Conservation (phyloP, 805 yeast genomes). For the Wickerhamomyces ciferrii region DNA sequence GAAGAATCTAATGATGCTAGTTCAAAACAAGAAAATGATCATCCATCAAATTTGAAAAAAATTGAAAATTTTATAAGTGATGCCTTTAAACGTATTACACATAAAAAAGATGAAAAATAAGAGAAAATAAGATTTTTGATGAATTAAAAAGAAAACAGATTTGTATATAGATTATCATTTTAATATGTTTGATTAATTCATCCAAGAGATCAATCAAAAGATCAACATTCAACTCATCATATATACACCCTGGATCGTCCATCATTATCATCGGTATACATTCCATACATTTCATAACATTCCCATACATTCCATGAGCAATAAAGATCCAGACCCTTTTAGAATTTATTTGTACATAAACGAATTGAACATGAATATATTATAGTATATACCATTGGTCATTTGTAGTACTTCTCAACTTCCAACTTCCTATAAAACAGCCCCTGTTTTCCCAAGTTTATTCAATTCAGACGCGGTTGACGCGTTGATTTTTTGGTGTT, state of each 20-base stretch:
- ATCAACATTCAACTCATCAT: not conserved
- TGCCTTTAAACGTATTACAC: slow-evolving; percentile 33
- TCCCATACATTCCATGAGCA: no score
- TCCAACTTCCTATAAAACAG: no score
- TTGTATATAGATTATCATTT: not conserved
- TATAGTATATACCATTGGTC: no score
- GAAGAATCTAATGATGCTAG: not conserved
- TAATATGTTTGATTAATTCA: no score
- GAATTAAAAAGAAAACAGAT: no score
- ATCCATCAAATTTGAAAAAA: slow-evolving; percentile 44
- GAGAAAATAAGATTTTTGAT: not conserved
- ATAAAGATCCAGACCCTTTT: not conserved
- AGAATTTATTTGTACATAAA: not conserved
- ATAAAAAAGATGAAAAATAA: slow-evolving; percentile 22
- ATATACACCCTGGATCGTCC: no score
- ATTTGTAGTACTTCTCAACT: no score
- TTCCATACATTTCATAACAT: not conserved
- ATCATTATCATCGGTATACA: not conserved
- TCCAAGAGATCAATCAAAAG: not conserved
- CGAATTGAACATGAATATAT: no score
- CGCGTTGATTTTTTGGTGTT: not conserved
- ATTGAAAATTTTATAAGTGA: slow-evolving; percentile 48
- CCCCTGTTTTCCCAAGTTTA: no score
- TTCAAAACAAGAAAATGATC: slow-evolving; percentile 18
- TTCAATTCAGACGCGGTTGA: not conserved